A percentile compares a stretch with the other conserved stretches of the same genome.
Evolutionary conservation across 1,139 yeast genomes (phyloP).

Genomic region (Nematodospora anomalae): DNA sequence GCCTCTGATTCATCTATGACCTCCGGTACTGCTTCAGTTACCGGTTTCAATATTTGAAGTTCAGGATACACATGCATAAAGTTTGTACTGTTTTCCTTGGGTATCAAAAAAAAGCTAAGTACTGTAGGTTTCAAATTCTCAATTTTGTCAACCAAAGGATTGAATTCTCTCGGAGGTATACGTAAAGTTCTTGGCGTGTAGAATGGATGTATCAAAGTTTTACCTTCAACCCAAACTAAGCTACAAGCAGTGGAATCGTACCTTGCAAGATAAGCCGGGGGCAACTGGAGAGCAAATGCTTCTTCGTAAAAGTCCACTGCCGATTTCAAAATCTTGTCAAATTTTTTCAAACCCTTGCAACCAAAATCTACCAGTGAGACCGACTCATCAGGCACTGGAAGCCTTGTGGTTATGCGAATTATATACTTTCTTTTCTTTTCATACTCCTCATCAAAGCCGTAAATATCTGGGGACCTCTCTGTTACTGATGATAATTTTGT

Average conservation of each 20-base stretch:
- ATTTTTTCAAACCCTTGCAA: slow-evolving; percentile 33
- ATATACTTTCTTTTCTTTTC: slow-evolving; percentile 35
- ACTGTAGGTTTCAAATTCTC: slow-evolving; percentile 23
- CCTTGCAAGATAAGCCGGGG: slow-evolving; percentile 10
- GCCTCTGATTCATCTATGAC: slow-evolving; percentile 1
- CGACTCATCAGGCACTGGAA: slow-evolving; percentile 20
- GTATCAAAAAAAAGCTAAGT: slow-evolving; percentile 37
- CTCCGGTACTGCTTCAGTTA: slow-evolving; percentile 9
- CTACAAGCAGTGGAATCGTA: slow-evolving; percentile 18
- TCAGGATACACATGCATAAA: slow-evolving; percentile 35
- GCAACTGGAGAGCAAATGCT: slow-evolving; percentile 5
- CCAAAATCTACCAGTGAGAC: slow-evolving; percentile 26
- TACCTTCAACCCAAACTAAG: slow-evolving; percentile 45
- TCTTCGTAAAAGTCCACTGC: slow-evolving; percentile 20
- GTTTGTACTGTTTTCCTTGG: slow-evolving; percentile 20
- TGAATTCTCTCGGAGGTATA: slow-evolving; percentile 33
- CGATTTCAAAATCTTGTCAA: slow-evolving; percentile 19
- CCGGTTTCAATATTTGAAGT: slow-evolving; percentile 21
- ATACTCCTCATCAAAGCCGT: slow-evolving; percentile 25
- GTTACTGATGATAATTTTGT: slow-evolving; percentile 1
- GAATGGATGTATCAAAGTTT: slow-evolving; percentile 38
- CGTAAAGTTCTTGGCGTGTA: slow-evolving; percentile 45
- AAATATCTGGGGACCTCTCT: slow-evolving; percentile 7
- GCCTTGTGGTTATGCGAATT: slow-evolving; percentile 31
- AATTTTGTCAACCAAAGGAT: slow-evolving; percentile 16